Evolutionary conservation across 1,284 basidiomycete genomes (phyloP).

Genomic region (Pseudozyma hubeiensis): DNA sequence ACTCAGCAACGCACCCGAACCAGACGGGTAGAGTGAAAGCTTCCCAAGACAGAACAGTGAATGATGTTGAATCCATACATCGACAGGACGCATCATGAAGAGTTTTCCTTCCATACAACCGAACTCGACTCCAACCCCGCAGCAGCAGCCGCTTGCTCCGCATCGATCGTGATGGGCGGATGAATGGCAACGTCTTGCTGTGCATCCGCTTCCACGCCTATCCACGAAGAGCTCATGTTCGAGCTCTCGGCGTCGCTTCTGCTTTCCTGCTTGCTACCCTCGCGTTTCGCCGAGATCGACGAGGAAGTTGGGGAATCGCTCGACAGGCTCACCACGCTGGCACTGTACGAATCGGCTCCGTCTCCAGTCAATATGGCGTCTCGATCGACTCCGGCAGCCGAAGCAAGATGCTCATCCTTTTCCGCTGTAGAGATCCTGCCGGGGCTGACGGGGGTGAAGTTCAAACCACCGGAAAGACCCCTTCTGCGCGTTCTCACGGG

Average conservation of each 20-base stretch:
- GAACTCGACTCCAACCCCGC: conserved; percentile 25
- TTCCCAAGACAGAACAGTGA: too few relatives aligned
- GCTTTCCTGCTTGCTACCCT: conserved; percentile 1
- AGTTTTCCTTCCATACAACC: conserved; percentile 3
- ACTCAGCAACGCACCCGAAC: too few relatives aligned
- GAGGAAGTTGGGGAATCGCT: conserved; percentile 24
- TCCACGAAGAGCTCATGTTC: conserved; percentile 47
- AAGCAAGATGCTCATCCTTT: neutral
- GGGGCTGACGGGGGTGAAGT: conserved; percentile 43
- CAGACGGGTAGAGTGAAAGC: too few relatives aligned
- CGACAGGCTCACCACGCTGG: conserved; percentile 33
- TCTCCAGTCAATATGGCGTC: neutral
- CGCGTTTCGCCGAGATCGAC: conserved; percentile 2
- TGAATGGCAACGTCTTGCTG: neutral
- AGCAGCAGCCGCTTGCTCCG: conserved; percentile 20
- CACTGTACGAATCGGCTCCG: conserved; percentile 9
- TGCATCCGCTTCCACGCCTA: conserved; percentile 29
- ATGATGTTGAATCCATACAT: too few relatives aligned
- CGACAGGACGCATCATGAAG: too few relatives aligned
- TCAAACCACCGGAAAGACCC: conserved; percentile 36
- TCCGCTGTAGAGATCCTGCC: neutral
- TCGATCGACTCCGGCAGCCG: neutral
- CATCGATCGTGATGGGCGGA: conserved; percentile 9
- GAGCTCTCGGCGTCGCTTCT: conserved; percentile 16
- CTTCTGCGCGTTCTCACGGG: conserved; percentile 28